These are phyloP conservation scores for Leucogyrophana mollusca DNA, from an alignment of 768 basidiomycete genomes.

Conservation along the genomic window DNA sequence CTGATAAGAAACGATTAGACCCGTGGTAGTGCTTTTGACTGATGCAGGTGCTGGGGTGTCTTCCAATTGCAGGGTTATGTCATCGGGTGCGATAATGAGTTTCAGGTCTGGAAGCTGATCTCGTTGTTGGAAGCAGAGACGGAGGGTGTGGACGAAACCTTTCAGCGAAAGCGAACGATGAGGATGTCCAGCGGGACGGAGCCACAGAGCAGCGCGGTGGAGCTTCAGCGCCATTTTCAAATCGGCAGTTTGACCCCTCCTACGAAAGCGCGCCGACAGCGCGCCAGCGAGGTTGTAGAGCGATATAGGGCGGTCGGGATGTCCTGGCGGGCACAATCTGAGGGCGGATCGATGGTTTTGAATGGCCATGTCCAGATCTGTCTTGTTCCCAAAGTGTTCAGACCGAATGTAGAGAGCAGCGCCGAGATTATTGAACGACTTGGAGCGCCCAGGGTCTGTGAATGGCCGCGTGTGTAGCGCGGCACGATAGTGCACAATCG, in stretches of 20 bases:
- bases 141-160: too few species aligned
- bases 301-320: slow-evolving; percentile 14
- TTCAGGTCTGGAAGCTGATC: too few species aligned
- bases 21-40: too few species aligned
- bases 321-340: slow-evolving; percentile 2
- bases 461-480: slow-evolving; percentile 20
- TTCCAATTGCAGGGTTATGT: too few species aligned
- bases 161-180: too few species aligned
- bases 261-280: slow-evolving; percentile 19
- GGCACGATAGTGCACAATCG: slow-evolving; percentile 24
- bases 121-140: too few species aligned
- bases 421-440: slow-evolving; percentile 14
- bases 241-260: slow-evolving; percentile 19
- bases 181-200: slow-evolving; percentile 18
- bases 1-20: too few species aligned
- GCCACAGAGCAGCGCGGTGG: slow-evolving; percentile 21
- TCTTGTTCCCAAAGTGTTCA: slow-evolving; percentile 20
- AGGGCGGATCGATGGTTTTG: slow-evolving; percentile 15
- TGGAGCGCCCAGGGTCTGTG: slow-evolving; percentile 13
- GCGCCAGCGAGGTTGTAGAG: slow-evolving; percentile 20
- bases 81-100: too few species aligned
- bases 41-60: too few species aligned
- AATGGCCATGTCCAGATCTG: slow-evolving; percentile 24
- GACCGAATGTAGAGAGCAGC: slow-evolving; percentile 23
- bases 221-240: slow-evolving; percentile 25